Conservation (phyloP, 495 filamentous ascomycete genomes). For the Aspergillus olivimuriae region DNA sequence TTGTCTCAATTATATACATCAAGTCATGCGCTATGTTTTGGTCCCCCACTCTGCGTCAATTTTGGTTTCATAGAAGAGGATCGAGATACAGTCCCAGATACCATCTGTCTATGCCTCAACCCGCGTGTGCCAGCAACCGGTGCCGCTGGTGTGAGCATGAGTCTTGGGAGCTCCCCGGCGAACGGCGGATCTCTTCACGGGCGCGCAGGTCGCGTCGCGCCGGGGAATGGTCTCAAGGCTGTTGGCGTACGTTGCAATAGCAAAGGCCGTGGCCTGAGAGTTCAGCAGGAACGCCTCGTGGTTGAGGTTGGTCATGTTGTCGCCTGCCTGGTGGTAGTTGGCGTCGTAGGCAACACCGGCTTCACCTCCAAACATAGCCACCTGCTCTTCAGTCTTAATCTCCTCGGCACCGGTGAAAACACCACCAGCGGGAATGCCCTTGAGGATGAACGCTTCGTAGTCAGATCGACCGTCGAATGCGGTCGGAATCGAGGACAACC, state of each 20-base stretch:
- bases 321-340: conserved; percentile 57
- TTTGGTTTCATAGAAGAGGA: no score
- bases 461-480: conserved; percentile 61
- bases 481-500: conserved; percentile 39
- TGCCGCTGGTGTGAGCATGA: conserved; percentile 14
- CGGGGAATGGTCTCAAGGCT: conserved; percentile 43
- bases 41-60: no score
- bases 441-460: conserved; percentile 61
- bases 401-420: conserved; percentile 65
- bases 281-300: conserved; percentile 54
- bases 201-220: conserved; percentile 4
- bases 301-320: conserved; percentile 55
- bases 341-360: conserved; percentile 53
- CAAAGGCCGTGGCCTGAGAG: conserved; percentile 54
- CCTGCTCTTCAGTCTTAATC: conserved; percentile 56
- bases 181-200: neutral
- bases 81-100: no score
- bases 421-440: conserved; percentile 57
- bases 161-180: neutral
- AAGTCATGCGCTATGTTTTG: no score
- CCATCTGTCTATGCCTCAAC: conserved; percentile 12
- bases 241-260: conserved; percentile 55
- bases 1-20: no score
- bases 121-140: conserved; percentile 19
- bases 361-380: conserved; percentile 50